Evolutionary conservation across 805 yeast species (phyloP).

Genomic region (Debaryomyces hansenii): DNA sequence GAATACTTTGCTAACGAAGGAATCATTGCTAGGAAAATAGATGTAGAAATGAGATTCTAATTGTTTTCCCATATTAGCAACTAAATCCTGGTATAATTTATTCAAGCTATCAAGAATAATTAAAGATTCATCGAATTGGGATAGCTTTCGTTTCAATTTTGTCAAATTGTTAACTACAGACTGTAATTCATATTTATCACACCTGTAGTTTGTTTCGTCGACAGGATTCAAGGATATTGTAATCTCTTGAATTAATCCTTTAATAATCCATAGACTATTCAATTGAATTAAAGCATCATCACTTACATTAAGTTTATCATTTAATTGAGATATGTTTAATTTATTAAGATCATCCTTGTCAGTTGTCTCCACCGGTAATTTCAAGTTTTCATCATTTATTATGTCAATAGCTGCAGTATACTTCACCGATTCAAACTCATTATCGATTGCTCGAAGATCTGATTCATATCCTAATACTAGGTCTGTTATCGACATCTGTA

Average conservation of each 20-base stretch:
- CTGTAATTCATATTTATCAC: constrained; percentile 19
- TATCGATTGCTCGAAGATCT: constrained; percentile 3
- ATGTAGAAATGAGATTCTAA: constrained; percentile 15
- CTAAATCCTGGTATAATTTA: constrained; percentile 6
- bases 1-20: constrained; percentile 5
- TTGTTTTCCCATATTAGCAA: constrained; percentile 9
- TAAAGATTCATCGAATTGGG: constrained; percentile 10
- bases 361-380: not conserved
- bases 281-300: constrained; percentile 14
- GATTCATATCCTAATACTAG: not conserved
- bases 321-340: constrained; percentile 10
- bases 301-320: constrained; percentile 8
- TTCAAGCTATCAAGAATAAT: constrained; percentile 13
- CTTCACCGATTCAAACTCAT: constrained; percentile 2
- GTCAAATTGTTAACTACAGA: constrained; percentile 15
- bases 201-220: constrained; percentile 1
- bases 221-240: constrained; percentile 7
- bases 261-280: constrained; percentile 26
- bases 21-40: constrained; percentile 20
- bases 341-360: constrained; percentile 3
- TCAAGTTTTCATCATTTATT: constrained; percentile 18
- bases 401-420: constrained; percentile 13
- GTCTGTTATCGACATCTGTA: constrained; percentile 3
- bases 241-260: constrained; percentile 24
- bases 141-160: constrained; percentile 15